Evolutionary conservation across 2,329 filamentous ascomycete species (phyloP), one percentile per base, ranked within the genome.

Genomic region (Teratosphaeria viscida): DNA sequence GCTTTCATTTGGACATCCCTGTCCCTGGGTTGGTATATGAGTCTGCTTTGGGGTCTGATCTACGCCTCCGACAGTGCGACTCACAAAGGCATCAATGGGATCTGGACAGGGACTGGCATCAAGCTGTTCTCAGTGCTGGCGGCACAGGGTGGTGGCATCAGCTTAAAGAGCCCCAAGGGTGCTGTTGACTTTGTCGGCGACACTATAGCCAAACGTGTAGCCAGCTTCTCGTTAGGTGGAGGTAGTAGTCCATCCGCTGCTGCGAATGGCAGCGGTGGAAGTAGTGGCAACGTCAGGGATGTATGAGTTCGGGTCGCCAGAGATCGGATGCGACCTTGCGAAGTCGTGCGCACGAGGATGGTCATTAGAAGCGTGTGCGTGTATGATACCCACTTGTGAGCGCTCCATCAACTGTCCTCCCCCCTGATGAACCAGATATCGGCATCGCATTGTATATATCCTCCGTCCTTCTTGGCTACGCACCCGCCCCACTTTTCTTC

Each of bases 1-100:
- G 87, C 90, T 14, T 97, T 97, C 69, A 90, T 96, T 75, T 97
- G 92, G 92, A 92, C 91, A 2, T 86, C 89, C 0, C 79, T 96
- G 37, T 88, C 90, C 0, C 80, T 97, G 56, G 92, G 92, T 55
- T 97, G 94, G 94, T 96, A 97, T 73, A 90, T 96, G 74, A 92
- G 90, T 5, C 79, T 97, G 12, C 80, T 99, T 10, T 99, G 94
- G 94, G 87, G 90, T 16, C 89, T 96, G 67, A 85, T 96, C 57
- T 97, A 96, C 72, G 86, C 88, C 32, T 87, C 86, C 67, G 94
- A 99, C 76, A 85, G 91, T 60, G 84, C 92, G 32, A 84, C 87
- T 0, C 92, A 88, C 70, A 92, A 92, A 34, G 92, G 89, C 2
- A 89, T 67, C 34, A 67, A 92, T 35, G 92, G 94, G 7, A 86